A percentile compares a stretch with the other conserved stretches of the same genome.
phyloP scores from a whole-genome alignment of 106 monocot genomes.

The Acorus gramineus region DNA sequence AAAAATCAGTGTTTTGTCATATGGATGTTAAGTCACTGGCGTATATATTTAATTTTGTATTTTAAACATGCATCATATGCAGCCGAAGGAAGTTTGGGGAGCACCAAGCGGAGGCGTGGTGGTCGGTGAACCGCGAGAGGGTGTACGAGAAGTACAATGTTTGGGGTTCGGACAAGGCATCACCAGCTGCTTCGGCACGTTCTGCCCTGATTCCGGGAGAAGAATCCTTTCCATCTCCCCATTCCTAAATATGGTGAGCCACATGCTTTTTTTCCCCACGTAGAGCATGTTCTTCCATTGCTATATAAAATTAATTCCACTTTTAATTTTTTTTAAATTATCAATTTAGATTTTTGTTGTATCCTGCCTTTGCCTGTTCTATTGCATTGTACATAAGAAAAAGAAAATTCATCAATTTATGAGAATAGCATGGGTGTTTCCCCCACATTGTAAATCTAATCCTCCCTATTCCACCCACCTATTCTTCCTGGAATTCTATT shows the following conservation, averaged over 20 bases:
- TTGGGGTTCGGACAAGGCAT: conserved; percentile 46
- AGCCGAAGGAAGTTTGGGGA: conserved; percentile 92
- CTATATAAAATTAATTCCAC: background rate
- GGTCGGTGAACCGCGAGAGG: conserved; percentile 71
- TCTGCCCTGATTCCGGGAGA: conserved; percentile 10
- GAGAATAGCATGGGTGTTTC: too few relatives aligned
- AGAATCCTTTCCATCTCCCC: conserved; percentile 1
- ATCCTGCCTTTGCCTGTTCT: background rate
- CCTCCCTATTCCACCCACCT: too few relatives aligned
- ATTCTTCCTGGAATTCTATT: too few relatives aligned
- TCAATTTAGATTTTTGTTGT: background rate
- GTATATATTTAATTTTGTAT: too few relatives aligned
- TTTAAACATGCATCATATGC: background rate
- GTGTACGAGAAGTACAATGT: conserved; percentile 84
- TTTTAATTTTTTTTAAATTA: background rate
- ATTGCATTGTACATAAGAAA: conserved; percentile 7
- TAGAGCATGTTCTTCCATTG: background rate
- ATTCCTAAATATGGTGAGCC: conserved; percentile 1
- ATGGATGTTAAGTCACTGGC: too few relatives aligned
- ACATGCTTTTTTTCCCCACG: background rate
- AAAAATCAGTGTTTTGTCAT: too few relatives aligned
- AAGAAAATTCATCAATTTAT: background rate
- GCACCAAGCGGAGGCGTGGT: conserved; percentile 91
- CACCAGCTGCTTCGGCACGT: conserved; percentile 28
- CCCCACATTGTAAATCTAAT: too few relatives aligned